Evolutionary conservation across 2,329 filamentous ascomycete species (phyloP).

Genomic region (Apiospora hydei): DNA sequence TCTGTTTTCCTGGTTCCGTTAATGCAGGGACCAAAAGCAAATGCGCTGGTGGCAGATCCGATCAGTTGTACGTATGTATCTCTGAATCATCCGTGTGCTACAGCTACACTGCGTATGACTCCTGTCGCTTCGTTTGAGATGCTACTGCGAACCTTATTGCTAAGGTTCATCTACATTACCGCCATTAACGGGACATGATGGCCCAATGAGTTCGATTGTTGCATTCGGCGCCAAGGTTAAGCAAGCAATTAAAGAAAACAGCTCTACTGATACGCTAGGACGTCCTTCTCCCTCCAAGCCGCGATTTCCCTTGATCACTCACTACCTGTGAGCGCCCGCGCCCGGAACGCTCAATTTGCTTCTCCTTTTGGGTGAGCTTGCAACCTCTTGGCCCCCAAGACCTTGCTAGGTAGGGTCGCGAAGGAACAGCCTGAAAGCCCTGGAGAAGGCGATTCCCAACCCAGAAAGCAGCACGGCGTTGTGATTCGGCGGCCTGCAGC

Average conservation of each 20-base stretch:
- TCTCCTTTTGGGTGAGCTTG: constrained; percentile 16
- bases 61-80: background rate
- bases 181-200: background rate
- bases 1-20: constrained; percentile 11
- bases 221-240: background rate
- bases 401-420: constrained; percentile 6
- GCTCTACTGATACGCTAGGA: constrained; percentile 15
- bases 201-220: constrained; percentile 7
- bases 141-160: background rate
- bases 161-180: background rate
- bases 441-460: background rate
- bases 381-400: constrained; percentile 14
- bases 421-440: constrained; percentile 12
- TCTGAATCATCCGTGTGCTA: background rate
- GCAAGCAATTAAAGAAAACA: constrained; percentile 4
- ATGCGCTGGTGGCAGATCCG: constrained; percentile 17
- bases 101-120: background rate
- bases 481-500: constrained; percentile 15
- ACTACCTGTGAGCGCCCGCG: constrained; percentile 7
- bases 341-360: constrained; percentile 21
- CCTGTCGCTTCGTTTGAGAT: constrained; percentile 4
- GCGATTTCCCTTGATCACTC: background rate
- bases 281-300: background rate
- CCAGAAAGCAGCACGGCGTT: background rate
- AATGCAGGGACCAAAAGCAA: constrained; percentile 17